Percentiles rank a stretch among this genome's conserved stretches.
These are phyloP conservation scores for Aspergillus saccharolyticus DNA, from an alignment of 495 filamentous ascomycete genomes.

Conservation along the genomic window DNA sequence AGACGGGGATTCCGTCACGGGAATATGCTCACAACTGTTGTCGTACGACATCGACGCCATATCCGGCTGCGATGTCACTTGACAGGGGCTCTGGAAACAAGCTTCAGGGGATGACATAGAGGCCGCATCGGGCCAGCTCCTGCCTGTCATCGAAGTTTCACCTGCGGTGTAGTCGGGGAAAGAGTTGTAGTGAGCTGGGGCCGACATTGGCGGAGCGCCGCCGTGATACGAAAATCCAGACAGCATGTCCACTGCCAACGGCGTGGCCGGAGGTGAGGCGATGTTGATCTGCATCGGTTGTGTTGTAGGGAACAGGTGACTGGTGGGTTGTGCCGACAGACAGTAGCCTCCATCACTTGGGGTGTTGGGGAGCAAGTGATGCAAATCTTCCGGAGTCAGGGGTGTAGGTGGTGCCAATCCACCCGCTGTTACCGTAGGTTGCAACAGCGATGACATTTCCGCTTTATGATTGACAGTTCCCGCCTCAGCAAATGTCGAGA, in stretches of 20 bases:
- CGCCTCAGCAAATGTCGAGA: constrained; percentile 44
- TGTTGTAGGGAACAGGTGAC: constrained; percentile 37
- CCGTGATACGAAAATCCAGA: constrained; percentile 37
- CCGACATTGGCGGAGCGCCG: constrained; percentile 41
- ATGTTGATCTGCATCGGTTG: constrained; percentile 45
- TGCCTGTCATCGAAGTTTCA: constrained; percentile 28
- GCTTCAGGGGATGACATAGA: constrained; percentile 39
- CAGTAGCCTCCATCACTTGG: constrained; percentile 38
- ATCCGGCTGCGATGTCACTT: constrained; percentile 28
- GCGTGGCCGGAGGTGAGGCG: constrained; percentile 44
- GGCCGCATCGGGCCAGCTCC: constrained; percentile 39
- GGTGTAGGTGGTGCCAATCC: constrained; percentile 44
- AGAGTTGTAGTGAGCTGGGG: constrained; percentile 39
- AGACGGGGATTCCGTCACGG: constrained; percentile 32
- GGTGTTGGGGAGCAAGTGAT: constrained; percentile 38
- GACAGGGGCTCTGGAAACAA: constrained; percentile 28
- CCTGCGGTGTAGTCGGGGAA: constrained; percentile 39
- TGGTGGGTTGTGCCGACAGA: constrained; percentile 35
- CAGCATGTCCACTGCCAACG: constrained; percentile 35
- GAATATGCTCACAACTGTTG: constrained; percentile 25
- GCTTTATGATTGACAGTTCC: constrained; percentile 37
- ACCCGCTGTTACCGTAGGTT: constrained; percentile 35
- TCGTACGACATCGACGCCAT: constrained; percentile 37
- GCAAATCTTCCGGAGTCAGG: constrained; percentile 42
- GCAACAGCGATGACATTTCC: constrained; percentile 33